Conservation (phyloP, 345 rosid genomes). For the Noccaea bulbosa region DNA sequence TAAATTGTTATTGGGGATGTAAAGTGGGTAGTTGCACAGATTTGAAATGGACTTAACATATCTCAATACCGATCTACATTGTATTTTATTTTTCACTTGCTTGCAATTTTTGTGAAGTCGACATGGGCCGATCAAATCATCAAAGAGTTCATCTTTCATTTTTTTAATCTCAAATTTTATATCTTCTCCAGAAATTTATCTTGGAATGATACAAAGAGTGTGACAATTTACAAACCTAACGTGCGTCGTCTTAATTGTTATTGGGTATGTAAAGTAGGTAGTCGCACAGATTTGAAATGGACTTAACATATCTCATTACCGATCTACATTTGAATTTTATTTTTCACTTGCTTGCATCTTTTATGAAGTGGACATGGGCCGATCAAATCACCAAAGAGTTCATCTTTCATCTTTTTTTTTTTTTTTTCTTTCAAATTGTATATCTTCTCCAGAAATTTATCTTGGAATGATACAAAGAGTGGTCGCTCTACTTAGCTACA, state of each 20-base stretch:
- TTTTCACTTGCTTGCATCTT: neutral
- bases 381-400: neutral
- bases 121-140: no score
- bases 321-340: neutral
- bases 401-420: neutral
- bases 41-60: no score
- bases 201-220: constrained; percentile 38
- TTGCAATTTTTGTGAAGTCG: no score
- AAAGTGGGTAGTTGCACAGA: no score
- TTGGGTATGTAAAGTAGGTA: neutral
- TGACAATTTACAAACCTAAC: no score
- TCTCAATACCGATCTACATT: no score
- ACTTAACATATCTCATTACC: neutral
- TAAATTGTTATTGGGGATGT: no score
- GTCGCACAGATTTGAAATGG: neutral
- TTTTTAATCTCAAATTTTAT: neutral
- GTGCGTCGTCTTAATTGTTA: no score
- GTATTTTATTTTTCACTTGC: no score
- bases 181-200: constrained; percentile 14
- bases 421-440: constrained; percentile 2
- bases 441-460: constrained; percentile 11
- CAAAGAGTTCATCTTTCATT: no score
- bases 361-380: constrained; percentile 1
- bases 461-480: constrained; percentile 39
- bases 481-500: constrained; percentile 29